phyloP scores from a whole-genome alignment of 306 rosid species.

The Crataegus laevigata region DNA sequence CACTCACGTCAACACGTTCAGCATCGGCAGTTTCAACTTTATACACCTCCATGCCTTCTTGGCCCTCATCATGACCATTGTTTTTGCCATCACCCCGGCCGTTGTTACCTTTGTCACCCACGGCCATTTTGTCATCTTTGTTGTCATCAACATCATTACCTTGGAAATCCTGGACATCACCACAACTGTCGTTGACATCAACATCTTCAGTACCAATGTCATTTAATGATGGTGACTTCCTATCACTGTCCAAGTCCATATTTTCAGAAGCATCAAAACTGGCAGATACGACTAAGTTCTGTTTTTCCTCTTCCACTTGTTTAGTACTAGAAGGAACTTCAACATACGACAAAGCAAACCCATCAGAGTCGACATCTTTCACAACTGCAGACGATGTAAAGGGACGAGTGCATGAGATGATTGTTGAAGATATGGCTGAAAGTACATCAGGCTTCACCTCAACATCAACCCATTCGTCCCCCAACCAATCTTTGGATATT shows the following conservation, averaged over 20 bases:
- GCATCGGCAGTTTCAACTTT: constrained; percentile 17
- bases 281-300: constrained; percentile 8
- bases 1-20: constrained; percentile 22
- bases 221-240: constrained; percentile 32
- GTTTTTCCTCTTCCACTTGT: constrained; percentile 30
- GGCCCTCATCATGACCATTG: constrained; percentile 10
- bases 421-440: constrained; percentile 32
- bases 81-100: constrained; percentile 6
- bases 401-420: constrained; percentile 30
- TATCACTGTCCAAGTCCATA: constrained; percentile 14
- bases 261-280: constrained; percentile 35
- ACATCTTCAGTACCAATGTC: constrained; percentile 21
- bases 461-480: constrained; percentile 62
- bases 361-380: constrained; percentile 32
- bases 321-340: constrained; percentile 32
- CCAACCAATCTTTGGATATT: constrained; percentile 83
- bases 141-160: constrained; percentile 26
- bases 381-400: constrained; percentile 31
- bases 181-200: constrained; percentile 25
- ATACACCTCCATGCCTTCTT: constrained; percentile 16
- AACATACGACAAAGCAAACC: constrained; percentile 31
- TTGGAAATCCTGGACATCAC: constrained; percentile 24
- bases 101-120: constrained; percentile 3
- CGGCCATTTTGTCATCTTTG: constrained; percentile 16
- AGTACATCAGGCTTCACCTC: constrained; percentile 60